phyloP scores from a whole-genome alignment of 2,329 filamentous ascomycete species.

The Aureobasidium vineae region DNA sequence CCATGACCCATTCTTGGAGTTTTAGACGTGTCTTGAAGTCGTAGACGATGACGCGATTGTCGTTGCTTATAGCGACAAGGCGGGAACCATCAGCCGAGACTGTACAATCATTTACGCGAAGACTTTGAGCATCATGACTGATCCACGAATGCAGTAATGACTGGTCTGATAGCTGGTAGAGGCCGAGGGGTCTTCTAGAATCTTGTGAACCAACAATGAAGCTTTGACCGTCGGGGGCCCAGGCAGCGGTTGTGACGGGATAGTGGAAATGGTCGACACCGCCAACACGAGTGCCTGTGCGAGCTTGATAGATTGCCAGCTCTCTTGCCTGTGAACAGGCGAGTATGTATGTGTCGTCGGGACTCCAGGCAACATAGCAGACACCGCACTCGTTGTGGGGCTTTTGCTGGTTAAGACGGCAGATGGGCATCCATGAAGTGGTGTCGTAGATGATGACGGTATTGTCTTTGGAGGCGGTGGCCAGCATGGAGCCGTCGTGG shows the following conservation, averaged over 20 bases:
- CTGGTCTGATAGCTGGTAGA: constrained; percentile 40
- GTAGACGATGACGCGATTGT: constrained; percentile 73
- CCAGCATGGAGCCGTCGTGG: constrained; percentile 76
- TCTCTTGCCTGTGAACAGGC: constrained; percentile 61
- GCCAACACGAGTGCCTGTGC: constrained; percentile 60
- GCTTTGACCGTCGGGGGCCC: constrained; percentile 72
- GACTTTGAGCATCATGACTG: constrained; percentile 21
- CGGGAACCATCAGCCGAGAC: constrained; percentile 76
- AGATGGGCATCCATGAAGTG: constrained; percentile 62
- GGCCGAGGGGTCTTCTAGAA: constrained; percentile 62
- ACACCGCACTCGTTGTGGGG: constrained; percentile 64
- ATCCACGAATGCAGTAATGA: constrained; percentile 24
- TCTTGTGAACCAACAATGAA: constrained; percentile 81
- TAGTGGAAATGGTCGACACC: constrained; percentile 71
- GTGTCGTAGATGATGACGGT: constrained; percentile 81
- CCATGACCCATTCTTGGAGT: constrained; percentile 69
- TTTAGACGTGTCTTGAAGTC: constrained; percentile 72
- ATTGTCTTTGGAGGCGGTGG: constrained; percentile 74
- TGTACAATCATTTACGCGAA: constrained; percentile 76
- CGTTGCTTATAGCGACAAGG: constrained; percentile 73
- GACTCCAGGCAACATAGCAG: constrained; percentile 84
- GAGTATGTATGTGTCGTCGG: constrained; percentile 81
- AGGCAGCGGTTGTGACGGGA: constrained; percentile 85
- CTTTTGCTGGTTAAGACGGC: constrained; percentile 48
- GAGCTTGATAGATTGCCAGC: constrained; percentile 37